Percentiles rank a stretch among this genome's conserved stretches.
These are phyloP conservation scores for Herpetospermum pedunculosum DNA, from an alignment of 306 rosid species.

Conservation along the genomic window DNA sequence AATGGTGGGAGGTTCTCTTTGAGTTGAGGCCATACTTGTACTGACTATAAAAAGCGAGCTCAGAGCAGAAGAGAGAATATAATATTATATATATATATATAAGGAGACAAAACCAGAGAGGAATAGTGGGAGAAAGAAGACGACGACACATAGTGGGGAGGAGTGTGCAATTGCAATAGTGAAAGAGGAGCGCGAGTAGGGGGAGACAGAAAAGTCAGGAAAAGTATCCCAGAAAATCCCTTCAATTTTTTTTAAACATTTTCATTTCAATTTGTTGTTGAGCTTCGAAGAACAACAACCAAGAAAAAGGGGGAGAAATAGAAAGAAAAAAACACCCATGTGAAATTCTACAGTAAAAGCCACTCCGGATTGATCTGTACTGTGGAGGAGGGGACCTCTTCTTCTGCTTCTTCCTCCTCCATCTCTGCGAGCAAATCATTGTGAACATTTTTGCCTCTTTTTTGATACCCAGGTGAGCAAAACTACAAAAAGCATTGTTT, in stretches of 20 bases:
- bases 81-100: conserved; percentile 4
- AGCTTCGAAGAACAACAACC: conserved; percentile 21
- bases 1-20: not conserved
- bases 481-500: conserved; percentile 15
- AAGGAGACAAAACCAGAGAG: conserved; percentile 11
- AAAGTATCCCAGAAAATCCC: conserved; percentile 75
- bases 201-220: conserved; percentile 36
- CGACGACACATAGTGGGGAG: conserved; percentile 10
- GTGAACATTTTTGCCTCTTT: not conserved
- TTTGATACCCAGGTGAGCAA: conserved; percentile 8
- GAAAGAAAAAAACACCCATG: conserved; percentile 12
- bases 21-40: not conserved
- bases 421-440: conserved; percentile 16
- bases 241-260: conserved; percentile 41
- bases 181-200: conserved; percentile 20
- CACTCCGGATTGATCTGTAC: conserved; percentile 12
- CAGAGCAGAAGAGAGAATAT: not conserved
- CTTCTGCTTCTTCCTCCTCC: not conserved
- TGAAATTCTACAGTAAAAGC: not conserved
- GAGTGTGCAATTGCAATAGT: conserved; percentile 1
- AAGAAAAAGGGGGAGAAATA: not conserved
- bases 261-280: conserved; percentile 34
- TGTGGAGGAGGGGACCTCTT: conserved; percentile 19
- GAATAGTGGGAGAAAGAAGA: not conserved
- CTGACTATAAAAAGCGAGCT: not conserved